These are phyloP conservation scores for Chlorella ohadii DNA, from an alignment of 139 green algal genomes.

Conservation along the genomic window DNA sequence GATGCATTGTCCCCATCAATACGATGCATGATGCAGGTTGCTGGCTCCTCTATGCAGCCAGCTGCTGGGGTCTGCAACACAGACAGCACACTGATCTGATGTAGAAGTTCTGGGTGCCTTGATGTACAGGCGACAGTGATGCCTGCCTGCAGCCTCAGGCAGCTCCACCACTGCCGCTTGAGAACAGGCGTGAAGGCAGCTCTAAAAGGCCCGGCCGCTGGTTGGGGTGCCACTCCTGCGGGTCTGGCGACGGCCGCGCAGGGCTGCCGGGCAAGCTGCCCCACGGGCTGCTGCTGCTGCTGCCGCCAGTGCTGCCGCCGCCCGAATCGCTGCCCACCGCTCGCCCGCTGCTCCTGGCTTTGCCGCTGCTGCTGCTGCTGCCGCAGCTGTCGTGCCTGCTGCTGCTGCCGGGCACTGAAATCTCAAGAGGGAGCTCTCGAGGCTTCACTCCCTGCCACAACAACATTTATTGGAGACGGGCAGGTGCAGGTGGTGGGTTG, in stretches of 20 bases:
- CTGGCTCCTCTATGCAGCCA: too few species aligned
- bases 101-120: too few species aligned
- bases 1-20: too few species aligned
- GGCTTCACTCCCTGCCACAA: constrained; percentile 1
- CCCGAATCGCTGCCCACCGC: not conserved
- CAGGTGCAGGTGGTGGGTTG: too few species aligned
- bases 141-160: too few species aligned
- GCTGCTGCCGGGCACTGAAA: not conserved
- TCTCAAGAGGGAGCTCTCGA: not conserved
- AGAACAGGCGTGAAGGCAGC: constrained; percentile 29
- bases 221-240: constrained; percentile 33
- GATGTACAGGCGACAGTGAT: too few species aligned
- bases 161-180: not conserved
- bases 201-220: constrained; percentile 16
- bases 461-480: too few species aligned
- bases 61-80: too few species aligned
- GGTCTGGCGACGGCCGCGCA: not conserved
- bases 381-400: not conserved
- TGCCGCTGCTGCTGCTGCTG: not conserved
- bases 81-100: too few species aligned
- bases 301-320: not conserved
- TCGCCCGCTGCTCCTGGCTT: too few species aligned
- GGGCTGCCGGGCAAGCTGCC: not conserved
- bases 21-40: too few species aligned
- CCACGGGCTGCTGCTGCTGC: not conserved